Evolutionary conservation across 768 basidiomycete species (phyloP), one percentile per base, ranked within the genome.

Genomic region (Dendrothele bispora): DNA sequence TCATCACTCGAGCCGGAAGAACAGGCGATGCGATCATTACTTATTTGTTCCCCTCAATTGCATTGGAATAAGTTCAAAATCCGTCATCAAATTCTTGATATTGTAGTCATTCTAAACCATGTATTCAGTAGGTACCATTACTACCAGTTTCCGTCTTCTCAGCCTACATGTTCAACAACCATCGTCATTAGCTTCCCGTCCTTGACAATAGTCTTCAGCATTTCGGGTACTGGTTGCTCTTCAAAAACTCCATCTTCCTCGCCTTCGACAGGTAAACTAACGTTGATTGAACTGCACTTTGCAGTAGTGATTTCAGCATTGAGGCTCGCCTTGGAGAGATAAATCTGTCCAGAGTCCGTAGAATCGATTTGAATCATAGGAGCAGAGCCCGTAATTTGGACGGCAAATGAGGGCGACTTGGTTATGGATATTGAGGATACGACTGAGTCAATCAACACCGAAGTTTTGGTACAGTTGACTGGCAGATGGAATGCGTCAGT

Each of bases 341-440:
- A 99, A 55, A 99, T 84, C 63, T 93, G 91, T 5, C 97, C 97
- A 6, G 89, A 91, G 67, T 98, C 97, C 12, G 93, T 95, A 14
- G 88, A 86, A 67, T 99, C 97, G 17, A 99, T 69, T 59, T 95
- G 91, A 50, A 99, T 82, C 55, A 93, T 98, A 2, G 97, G 95
- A 26, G 88, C 89, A 1, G 75, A 71, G 22, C 95, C 95, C 2
- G 86, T 90, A 55, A 99, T 84, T 67, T 99, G 95, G 34, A 98
- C 69, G 14, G 84, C 80, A 72, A 99, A 98, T 2, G 93, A 97
- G 1, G 94, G 93, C 0, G 93, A 97, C 54, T 82, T 85, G 34
- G 94, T 98, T 30, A 98, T 73, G 2, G 87, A 85, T 44, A 99
- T 77, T 1, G 86, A 82, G 14, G 97, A 91, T n/a, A 99, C 91